Percentiles rank a stretch among this genome's conserved stretches.
These are phyloP conservation scores for Escovopsis sp. DNA, from an alignment of 2,329 filamentous ascomycete species.

Conservation along the genomic window DNA sequence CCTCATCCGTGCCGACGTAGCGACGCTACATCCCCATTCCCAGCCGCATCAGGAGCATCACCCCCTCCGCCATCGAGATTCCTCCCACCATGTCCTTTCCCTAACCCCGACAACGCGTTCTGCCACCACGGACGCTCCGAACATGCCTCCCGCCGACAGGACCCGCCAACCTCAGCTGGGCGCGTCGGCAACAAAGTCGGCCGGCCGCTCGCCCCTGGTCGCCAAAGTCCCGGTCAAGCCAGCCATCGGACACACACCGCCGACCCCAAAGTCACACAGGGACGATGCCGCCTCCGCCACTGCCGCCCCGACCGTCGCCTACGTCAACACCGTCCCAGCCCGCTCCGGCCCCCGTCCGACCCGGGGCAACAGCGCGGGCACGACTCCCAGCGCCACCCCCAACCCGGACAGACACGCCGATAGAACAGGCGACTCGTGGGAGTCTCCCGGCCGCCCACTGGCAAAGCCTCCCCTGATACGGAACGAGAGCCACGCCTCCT, in stretches of 20 bases:
- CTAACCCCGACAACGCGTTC: slow-evolving; percentile 6
- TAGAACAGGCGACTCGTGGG: slow-evolving; percentile 27
- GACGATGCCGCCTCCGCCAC: slow-evolving; percentile 30
- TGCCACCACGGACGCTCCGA: slow-evolving; percentile 14
- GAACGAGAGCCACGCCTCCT: slow-evolving; percentile 2
- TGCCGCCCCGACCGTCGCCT: slow-evolving; percentile 34
- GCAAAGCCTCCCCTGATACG: slow-evolving; percentile 18
- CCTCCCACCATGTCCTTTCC: slow-evolving; percentile 15
- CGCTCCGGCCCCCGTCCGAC: slow-evolving; percentile 60
- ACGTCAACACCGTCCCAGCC: slow-evolving; percentile 60
- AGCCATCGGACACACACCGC: slow-evolving; percentile 26
- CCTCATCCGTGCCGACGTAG: slow-evolving; percentile 6
- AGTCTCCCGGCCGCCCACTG: slow-evolving; percentile 13
- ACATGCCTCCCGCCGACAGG: slow-evolving; percentile 35
- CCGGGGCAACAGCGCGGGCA: slow-evolving; percentile 52
- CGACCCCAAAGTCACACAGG: slow-evolving; percentile 14
- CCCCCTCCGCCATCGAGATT: slow-evolving; percentile 9
- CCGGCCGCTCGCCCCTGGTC: slow-evolving; percentile 34
- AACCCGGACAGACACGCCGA: slow-evolving; percentile 29
- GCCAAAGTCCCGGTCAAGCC: slow-evolving; percentile 39
- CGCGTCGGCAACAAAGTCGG: slow-evolving; percentile 41
- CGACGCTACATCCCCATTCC: background rate
- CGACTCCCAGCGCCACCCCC: slow-evolving; percentile 50
- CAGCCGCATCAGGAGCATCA: background rate
- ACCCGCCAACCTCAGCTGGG: slow-evolving; percentile 56